phyloP scores from a whole-genome alignment of 1,139 yeast genomes.

The Candida pseudoviswanathii region DNA sequence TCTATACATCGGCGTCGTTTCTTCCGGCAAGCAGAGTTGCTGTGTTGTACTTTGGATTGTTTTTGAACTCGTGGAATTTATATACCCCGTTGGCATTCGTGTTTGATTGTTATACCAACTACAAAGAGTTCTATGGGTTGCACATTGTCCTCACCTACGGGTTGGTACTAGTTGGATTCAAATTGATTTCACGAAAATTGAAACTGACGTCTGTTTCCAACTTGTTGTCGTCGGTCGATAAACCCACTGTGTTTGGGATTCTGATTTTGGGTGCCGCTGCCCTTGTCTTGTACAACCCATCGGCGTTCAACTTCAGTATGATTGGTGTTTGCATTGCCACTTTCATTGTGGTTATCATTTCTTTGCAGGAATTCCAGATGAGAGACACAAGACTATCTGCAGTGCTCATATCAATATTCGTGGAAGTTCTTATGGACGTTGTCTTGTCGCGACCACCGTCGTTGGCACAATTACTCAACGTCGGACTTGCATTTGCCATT shows the following conservation, averaged over 20 bases:
- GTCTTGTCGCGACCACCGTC: slow-evolving; percentile 17
- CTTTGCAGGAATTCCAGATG: slow-evolving; percentile 27
- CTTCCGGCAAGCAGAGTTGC: slow-evolving; percentile 26
- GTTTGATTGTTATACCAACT: slow-evolving; percentile 22
- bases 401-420: slow-evolving; percentile 21
- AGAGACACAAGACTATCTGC: slow-evolving; percentile 21
- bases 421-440: slow-evolving; percentile 25
- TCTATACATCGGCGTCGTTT: slow-evolving; percentile 20
- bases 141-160: slow-evolving; percentile 12
- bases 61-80: slow-evolving; percentile 28
- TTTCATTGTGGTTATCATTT: slow-evolving; percentile 25
- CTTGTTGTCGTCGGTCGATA: slow-evolving; percentile 7
- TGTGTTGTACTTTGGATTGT: slow-evolving; percentile 28
- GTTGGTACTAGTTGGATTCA: slow-evolving; percentile 12
- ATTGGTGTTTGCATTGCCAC: slow-evolving; percentile 28
- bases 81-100: slow-evolving; percentile 28
- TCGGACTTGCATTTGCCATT: slow-evolving; percentile 11
- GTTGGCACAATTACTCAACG: slow-evolving; percentile 5
- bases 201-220: slow-evolving; percentile 7
- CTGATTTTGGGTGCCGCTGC: background rate
- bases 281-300: slow-evolving; percentile 7
- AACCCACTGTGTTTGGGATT: slow-evolving; percentile 6
- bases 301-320: slow-evolving; percentile 21
- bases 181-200: slow-evolving; percentile 6
- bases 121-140: slow-evolving; percentile 6